Percentiles rank a stretch among this genome's conserved stretches.
These are phyloP conservation scores for Sedum album DNA, from an alignment of 164 flowering plant species.

Conservation along the genomic window DNA sequence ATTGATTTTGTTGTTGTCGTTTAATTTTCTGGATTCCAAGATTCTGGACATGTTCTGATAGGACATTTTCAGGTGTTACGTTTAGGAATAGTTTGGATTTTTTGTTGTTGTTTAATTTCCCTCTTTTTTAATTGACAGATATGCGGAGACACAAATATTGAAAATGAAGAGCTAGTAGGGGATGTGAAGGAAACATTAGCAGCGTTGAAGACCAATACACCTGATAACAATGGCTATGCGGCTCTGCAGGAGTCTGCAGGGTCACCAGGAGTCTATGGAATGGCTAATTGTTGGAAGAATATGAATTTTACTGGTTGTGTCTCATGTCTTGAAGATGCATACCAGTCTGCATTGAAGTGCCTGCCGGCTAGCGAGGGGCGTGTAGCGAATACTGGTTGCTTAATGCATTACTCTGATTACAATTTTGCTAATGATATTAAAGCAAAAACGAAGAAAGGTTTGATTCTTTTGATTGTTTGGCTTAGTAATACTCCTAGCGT, in stretches of 20 bases:
- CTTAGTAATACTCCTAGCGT: background rate
- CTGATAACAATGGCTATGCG: conserved; percentile 11
- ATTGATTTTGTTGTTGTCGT: too few species aligned
- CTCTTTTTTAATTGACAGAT: background rate
- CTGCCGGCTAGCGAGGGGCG: conserved; percentile 23
- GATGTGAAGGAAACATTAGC: background rate
- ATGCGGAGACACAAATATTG: background rate
- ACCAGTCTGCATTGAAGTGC: conserved; percentile 11
- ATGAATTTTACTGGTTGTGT: conserved; percentile 8
- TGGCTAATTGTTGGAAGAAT: conserved; percentile 26
- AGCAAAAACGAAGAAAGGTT: conserved; percentile 3
- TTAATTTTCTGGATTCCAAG: too few species aligned
- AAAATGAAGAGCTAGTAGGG: background rate
- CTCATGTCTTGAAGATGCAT: conserved; percentile 19
- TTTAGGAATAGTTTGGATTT: too few species aligned
- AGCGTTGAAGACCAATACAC: conserved; percentile 5
- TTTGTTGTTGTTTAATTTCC: background rate
- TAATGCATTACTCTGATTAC: conserved; percentile 20
- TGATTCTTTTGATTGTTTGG: background rate
- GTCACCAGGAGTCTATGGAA: conserved; percentile 4
- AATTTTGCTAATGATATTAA: conserved; percentile 9
- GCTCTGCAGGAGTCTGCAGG: background rate
- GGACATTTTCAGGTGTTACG: too few species aligned
- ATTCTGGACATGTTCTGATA: too few species aligned
- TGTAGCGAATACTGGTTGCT: conserved; percentile 24